phyloP scores from a whole-genome alignment of 75 land plant genomes.

The Chamaecyparis obtusa region DNA sequence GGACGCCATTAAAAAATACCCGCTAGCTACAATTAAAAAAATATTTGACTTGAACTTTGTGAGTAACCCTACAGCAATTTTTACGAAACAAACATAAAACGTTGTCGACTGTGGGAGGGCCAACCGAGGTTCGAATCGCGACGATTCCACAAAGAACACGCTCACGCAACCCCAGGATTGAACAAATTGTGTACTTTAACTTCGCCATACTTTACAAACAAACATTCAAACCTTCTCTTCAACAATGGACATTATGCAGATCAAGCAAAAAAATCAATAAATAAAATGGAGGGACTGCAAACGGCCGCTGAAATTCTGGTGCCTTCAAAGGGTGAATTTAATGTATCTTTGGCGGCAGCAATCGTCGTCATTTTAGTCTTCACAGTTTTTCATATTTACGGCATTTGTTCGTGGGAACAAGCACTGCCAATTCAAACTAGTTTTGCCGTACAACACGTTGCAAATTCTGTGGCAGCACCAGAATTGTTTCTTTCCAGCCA shows the following conservation, averaged over 20 bases:
- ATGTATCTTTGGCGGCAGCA: conserved; percentile 34
- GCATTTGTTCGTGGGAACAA: background rate
- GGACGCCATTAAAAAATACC: too few relatives aligned
- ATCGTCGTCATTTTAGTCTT: conserved; percentile 19
- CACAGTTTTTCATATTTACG: conserved; percentile 17
- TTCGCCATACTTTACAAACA: background rate
- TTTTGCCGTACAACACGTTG: background rate
- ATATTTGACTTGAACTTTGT: too few relatives aligned
- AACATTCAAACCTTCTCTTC: background rate
- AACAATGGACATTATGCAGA: background rate
- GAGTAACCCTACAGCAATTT: too few relatives aligned
- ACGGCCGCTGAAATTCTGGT: conserved; percentile 29
- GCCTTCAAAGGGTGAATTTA: conserved; percentile 44
- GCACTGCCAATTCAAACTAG: background rate
- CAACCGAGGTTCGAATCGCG: background rate
- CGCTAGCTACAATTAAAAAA: too few relatives aligned
- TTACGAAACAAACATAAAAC: too few relatives aligned
- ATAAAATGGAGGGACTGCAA: background rate
- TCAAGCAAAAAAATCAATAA: background rate
- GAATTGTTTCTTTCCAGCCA: background rate
- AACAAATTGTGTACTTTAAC: background rate
- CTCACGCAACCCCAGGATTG: background rate
- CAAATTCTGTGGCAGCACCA: background rate
- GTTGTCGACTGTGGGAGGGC: background rate
- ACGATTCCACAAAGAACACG: background rate